Conservation (phyloP, 352 stramenopile species). For the Phytopythium vexans region DNA sequence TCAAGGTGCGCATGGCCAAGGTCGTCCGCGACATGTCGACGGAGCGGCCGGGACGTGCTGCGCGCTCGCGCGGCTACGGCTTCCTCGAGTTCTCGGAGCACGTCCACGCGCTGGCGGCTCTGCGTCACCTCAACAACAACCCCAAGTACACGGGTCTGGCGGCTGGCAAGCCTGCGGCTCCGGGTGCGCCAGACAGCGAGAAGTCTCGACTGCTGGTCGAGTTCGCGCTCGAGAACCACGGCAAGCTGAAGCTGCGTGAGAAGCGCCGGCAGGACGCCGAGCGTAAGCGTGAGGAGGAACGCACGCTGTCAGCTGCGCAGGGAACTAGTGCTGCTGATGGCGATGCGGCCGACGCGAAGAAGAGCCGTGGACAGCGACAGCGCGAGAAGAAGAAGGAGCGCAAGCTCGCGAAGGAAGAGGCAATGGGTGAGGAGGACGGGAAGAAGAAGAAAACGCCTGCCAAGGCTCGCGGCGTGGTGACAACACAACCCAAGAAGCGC, state of each 20-base stretch:
- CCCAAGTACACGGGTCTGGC: conserved; percentile 79
- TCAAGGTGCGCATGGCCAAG: conserved; percentile 85
- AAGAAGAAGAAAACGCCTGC: conserved; percentile 25
- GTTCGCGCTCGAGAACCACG: conserved; percentile 88
- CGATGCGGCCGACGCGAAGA: conserved; percentile 36
- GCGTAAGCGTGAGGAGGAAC: conserved; percentile 71
- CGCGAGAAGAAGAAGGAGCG: conserved; percentile 70
- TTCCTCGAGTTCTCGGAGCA: conserved; percentile 99
- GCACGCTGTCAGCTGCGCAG: conserved; percentile 35
- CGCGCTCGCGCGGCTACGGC: conserved; percentile 71
- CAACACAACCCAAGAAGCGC: conserved; percentile 40
- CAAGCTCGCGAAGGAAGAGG: conserved; percentile 23
- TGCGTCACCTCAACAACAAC: conserved; percentile 98
- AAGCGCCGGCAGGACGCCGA: conserved; percentile 63
- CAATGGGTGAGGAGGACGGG: conserved; percentile 11
- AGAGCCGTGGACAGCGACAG: conserved; percentile 73
- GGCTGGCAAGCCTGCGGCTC: conserved; percentile 38
- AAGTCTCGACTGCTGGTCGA: conserved; percentile 87
- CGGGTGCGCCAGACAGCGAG: conserved; percentile 37
- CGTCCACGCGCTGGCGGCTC: conserved; percentile 93
- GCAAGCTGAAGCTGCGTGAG: conserved; percentile 84
- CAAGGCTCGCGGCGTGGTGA: conserved; percentile 26
- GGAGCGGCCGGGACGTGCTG: conserved; percentile 30
- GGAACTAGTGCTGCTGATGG: conserved; percentile 35
- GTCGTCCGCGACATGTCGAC: conserved; percentile 74